phyloP scores from a whole-genome alignment of 1,139 yeast genomes.

The Kodamaea arcana region DNA sequence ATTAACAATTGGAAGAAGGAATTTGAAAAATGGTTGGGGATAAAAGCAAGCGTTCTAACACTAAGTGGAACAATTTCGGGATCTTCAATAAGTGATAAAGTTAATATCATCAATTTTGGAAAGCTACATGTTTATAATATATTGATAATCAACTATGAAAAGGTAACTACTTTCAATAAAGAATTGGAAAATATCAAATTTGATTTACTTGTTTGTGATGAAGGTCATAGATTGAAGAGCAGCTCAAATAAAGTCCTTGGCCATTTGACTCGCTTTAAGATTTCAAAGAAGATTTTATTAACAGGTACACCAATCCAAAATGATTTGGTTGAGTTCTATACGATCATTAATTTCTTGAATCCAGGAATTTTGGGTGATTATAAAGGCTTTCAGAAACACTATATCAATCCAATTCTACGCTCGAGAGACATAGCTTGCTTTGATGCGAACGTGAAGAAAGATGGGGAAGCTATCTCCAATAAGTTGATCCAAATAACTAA shows the following conservation, averaged over 20 bases:
- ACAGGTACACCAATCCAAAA: conserved; percentile 97
- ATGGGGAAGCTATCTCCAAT: conserved; percentile 60
- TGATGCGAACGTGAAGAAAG: conserved; percentile 43
- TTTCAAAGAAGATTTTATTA: conserved; percentile 57
- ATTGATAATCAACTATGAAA: conserved; percentile 83
- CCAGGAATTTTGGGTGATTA: conserved; percentile 75
- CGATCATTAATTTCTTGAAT: conserved; percentile 76
- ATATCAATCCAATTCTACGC: conserved; percentile 64
- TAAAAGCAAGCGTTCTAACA: conserved; percentile 57
- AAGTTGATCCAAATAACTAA: conserved; percentile 62
- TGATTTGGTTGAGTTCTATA: conserved; percentile 78
- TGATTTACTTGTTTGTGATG: conserved; percentile 87
- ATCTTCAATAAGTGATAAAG: conserved; percentile 46
- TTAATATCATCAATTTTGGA: conserved; percentile 58
- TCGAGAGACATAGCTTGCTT: conserved; percentile 72
- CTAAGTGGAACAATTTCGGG: conserved; percentile 38
- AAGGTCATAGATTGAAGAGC: conserved; percentile 84
- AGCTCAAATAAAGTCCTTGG: conserved; percentile 65
- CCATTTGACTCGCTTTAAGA: conserved; percentile 52
- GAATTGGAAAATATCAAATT: conserved; percentile 50
- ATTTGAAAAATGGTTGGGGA: conserved; percentile 86
- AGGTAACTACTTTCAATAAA: conserved; percentile 53
- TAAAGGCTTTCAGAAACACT: conserved; percentile 60
- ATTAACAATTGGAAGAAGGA: conserved; percentile 87
- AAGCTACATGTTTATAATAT: conserved; percentile 75